Percentiles rank a stretch among this genome's conserved stretches.
phyloP scores from a whole-genome alignment of 768 basidiomycete genomes.

The Tylopilus rubrobrunneus region DNA sequence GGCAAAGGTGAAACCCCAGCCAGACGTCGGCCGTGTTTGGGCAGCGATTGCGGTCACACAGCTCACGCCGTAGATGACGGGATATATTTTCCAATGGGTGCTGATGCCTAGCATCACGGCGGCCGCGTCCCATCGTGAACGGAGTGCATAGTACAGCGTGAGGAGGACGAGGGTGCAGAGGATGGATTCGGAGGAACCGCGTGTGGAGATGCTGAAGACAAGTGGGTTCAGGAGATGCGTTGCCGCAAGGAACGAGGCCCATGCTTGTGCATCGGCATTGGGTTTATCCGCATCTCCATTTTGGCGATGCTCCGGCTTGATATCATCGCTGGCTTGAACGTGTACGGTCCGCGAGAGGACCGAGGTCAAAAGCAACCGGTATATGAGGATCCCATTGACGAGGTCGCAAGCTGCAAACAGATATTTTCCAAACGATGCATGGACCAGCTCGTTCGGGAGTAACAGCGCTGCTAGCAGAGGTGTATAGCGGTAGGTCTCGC shows the following conservation, averaged over 20 bases:
- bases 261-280: conserved; percentile 1
- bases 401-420: conserved; percentile 84
- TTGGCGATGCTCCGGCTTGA: conserved; percentile 4
- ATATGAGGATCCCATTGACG: conserved; percentile 69
- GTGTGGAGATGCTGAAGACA: conserved; percentile 93
- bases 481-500: conserved; percentile 95
- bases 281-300: not conserved
- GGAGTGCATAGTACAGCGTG: conserved; percentile 58
- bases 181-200: conserved; percentile 92
- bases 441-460: conserved; percentile 74
- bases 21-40: conserved; percentile 15
- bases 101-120: conserved; percentile 76
- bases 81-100: conserved; percentile 97
- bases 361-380: conserved; percentile 51
- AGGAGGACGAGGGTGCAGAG: conserved; percentile 76
- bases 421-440: conserved; percentile 88
- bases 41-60: conserved; percentile 43
- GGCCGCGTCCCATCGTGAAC: conserved; percentile 56
- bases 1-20: conserved; percentile 28
- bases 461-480: conserved; percentile 84
- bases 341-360: conserved; percentile 36
- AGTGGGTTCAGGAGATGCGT: conserved; percentile 91
- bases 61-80: conserved; percentile 83
- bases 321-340: not conserved
- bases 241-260: conserved; percentile 57